Base-by-base conservation (phyloP, 495 filamentous ascomycete species). In the Collariella sp. region DNA sequence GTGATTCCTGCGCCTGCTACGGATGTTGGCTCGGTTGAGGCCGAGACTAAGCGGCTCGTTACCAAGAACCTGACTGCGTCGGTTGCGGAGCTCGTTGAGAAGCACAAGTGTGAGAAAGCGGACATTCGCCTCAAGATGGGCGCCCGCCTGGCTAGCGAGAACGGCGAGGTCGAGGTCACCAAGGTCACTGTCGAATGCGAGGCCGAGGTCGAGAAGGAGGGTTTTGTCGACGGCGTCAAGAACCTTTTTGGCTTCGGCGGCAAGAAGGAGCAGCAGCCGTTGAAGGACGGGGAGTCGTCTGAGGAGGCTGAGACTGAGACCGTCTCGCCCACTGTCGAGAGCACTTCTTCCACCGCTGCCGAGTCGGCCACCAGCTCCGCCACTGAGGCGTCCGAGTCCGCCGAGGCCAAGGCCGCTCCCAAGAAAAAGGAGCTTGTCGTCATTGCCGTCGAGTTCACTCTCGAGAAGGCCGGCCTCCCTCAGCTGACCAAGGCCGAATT, bases 161-260 rank as follows among this genome's bases (percentile, higher is more conserved):
- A 90, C 60, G 91, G 90, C n/a, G 81, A 93, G 57, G 90, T 93
- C 4, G 87, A 89, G 50, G 81, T 97, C 42, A 67, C 80, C 29
- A 78, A 79, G 57, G 86, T 85, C 23, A 79, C 79, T 50, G 85
- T 93, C 7, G 89, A 91, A 68, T 99, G 93, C 60, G 87, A 91
- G 66, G 78, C 86, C 36, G 80, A 83, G 35, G 78, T 73, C 11
- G 83, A 84, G 52, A 91, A 88, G 72, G 86, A 87, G 63, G 86
- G 82, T 20, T 83, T 87, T 46, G 77, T 97, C 29, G 94, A 96
- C 60, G 88, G 87, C 38, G 86, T 97, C 64, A 99, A 99, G 75
- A 89, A 85, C 51, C 82, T 95, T 55, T 91, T 98, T 63, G 94
- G 94, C 15, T 87, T 96, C 62, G 93, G 93, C 7, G 83, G 82